A percentile compares a stretch with the other conserved stretches of the same genome.
Evolutionary conservation across 1,284 basidiomycete species (phyloP).

Genomic region (Rhizoctonia solani): DNA sequence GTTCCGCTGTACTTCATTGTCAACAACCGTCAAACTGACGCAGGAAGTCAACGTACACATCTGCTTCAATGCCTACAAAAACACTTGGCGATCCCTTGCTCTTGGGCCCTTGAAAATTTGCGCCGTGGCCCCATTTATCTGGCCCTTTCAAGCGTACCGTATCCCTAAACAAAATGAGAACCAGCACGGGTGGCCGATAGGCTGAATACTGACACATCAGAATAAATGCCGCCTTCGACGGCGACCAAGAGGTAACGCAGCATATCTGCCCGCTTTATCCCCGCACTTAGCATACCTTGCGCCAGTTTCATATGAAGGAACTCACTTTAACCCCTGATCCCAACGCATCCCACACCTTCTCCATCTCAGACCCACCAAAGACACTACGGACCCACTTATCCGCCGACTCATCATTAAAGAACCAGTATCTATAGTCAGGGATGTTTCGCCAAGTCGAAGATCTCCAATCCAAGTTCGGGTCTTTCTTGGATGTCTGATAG

Average conservation of each 20-base stretch:
- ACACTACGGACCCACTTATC: constrained; percentile 43
- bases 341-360: constrained; percentile 46
- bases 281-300: neutral
- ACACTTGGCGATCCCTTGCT: constrained; percentile 41
- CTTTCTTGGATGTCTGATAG: constrained; percentile 39
- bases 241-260: constrained; percentile 48
- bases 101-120: constrained; percentile 29
- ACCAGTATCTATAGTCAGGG: constrained; percentile 40
- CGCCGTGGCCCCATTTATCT: constrained; percentile 40
- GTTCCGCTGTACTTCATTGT: constrained; percentile 31
- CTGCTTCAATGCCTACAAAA: constrained; percentile 48
- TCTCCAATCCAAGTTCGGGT: constrained; percentile 7
- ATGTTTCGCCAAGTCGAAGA: constrained; percentile 29
- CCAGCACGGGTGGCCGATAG: neutral
- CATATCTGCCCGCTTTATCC: constrained; percentile 46
- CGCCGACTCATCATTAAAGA: constrained; percentile 45
- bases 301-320: neutral
- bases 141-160: constrained; percentile 38
- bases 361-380: constrained; percentile 42
- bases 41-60: constrained; percentile 43
- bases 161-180: constrained; percentile 31
- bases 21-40: neutral
- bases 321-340: constrained; percentile 45
- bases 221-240: constrained; percentile 49
- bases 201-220: constrained; percentile 41